phyloP scores from a whole-genome alignment of 2,329 filamentous ascomycete genomes.

The Botrytis elliptica region DNA sequence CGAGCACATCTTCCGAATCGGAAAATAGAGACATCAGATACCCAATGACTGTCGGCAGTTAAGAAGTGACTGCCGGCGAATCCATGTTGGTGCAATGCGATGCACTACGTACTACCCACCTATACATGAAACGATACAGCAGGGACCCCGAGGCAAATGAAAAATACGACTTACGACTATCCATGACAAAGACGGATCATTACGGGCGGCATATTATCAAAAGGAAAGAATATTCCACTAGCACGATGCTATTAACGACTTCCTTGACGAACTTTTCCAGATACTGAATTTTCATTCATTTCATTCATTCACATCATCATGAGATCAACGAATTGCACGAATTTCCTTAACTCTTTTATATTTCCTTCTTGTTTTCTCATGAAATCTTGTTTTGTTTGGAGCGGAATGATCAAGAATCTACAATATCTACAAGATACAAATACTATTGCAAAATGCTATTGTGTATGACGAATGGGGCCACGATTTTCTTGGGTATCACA shows the following conservation, averaged over 20 bases:
- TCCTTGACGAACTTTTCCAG: conserved; percentile 15
- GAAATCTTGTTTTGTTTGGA: background rate
- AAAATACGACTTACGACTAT: conserved; percentile 21
- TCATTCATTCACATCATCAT: conserved; percentile 22
- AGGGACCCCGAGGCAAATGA: conserved; percentile 10
- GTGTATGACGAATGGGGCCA: conserved; percentile 25
- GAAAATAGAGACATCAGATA: conserved; percentile 28
- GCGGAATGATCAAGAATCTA: background rate
- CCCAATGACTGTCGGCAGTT: conserved; percentile 29
- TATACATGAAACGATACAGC: conserved; percentile 5
- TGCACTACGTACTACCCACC: background rate
- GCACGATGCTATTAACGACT: conserved; percentile 26
- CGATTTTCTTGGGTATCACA: conserved; percentile 35
- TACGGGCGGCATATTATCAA: conserved; percentile 10
- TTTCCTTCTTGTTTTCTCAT: conserved; percentile 9
- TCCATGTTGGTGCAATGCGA: conserved; percentile 13
- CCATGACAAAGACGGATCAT: conserved; percentile 11
- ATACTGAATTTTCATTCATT: conserved; percentile 21
- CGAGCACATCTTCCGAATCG: conserved; percentile 39
- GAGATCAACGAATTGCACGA: conserved; percentile 18
- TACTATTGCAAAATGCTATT: conserved; percentile 28
- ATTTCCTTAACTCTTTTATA: conserved; percentile 14
- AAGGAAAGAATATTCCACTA: background rate
- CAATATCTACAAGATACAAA: background rate
- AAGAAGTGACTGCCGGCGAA: conserved; percentile 32